phyloP scores from a whole-genome alignment of 768 basidiomycete genomes.

The Cytidiella melzeri region DNA sequence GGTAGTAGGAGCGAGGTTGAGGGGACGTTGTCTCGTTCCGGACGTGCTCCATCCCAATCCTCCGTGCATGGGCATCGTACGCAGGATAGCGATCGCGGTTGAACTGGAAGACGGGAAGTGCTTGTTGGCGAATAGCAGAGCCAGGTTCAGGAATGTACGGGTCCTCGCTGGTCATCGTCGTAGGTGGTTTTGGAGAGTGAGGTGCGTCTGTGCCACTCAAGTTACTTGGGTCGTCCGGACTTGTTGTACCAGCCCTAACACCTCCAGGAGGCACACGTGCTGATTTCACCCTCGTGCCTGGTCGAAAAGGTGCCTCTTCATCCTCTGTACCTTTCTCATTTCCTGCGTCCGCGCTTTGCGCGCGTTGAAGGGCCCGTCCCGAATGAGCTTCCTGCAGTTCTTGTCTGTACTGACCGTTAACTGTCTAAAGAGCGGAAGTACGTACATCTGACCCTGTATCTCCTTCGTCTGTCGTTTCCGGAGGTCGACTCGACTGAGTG shows the following conservation, averaged over 20 bases:
- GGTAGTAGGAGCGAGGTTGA: constrained; percentile 5
- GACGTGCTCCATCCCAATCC: constrained; percentile 16
- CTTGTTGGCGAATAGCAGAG: background rate
- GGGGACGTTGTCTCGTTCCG: background rate
- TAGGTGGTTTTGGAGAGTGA: background rate
- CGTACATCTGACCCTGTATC: too few species aligned
- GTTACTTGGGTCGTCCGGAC: background rate
- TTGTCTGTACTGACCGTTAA: too few species aligned
- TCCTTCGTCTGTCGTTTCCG: too few species aligned
- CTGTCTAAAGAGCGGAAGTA: too few species aligned
- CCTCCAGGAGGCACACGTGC: background rate
- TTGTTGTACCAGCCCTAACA: background rate
- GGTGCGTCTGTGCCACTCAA: background rate
- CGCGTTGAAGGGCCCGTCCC: too few species aligned
- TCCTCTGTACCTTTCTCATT: too few species aligned
- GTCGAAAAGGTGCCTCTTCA: too few species aligned
- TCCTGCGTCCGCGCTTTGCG: too few species aligned
- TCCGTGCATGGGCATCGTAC: constrained; percentile 8
- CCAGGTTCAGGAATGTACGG: background rate
- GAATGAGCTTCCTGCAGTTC: too few species aligned
- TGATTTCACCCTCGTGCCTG: background rate
- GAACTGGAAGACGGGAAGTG: background rate
- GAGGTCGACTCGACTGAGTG: too few species aligned
- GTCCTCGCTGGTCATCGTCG: constrained; percentile 2
- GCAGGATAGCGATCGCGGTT: constrained; percentile 14